Conservation (phyloP, 2,329 filamentous ascomycete genomes). For the Aaosphaeria arxii region DNA sequence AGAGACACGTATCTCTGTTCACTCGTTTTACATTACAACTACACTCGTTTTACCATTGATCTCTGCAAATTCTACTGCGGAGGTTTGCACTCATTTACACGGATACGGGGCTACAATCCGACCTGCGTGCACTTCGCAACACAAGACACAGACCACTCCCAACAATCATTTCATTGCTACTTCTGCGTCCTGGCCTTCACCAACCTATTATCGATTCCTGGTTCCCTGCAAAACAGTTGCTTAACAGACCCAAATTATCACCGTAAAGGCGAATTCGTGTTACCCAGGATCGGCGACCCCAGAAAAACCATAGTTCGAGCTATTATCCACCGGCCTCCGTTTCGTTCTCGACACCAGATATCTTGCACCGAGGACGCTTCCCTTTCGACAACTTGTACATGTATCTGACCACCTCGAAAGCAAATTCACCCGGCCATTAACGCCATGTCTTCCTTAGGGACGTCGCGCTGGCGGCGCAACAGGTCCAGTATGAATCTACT, state of each 20-base stretch:
- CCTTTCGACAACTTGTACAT: constrained; percentile 8
- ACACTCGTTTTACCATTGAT: constrained; percentile 23
- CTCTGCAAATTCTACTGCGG: constrained; percentile 1
- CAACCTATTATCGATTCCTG: neutral
- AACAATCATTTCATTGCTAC: too few relatives aligned
- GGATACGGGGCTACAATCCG: too few relatives aligned
- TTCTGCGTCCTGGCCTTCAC: too few relatives aligned
- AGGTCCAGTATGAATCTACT: constrained; percentile 29
- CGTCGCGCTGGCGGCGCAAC: constrained; percentile 36
- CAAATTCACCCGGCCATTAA: constrained; percentile 10
- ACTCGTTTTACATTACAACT: constrained; percentile 33
- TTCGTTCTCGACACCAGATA: constrained; percentile 3
- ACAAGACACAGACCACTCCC: too few relatives aligned
- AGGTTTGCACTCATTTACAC: neutral
- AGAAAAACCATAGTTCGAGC: constrained; percentile 5
- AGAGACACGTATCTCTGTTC: constrained; percentile 29
- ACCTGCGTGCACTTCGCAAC: too few relatives aligned
- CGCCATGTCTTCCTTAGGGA: constrained; percentile 27
- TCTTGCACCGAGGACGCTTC: constrained; percentile 1
- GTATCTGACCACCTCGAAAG: constrained; percentile 7
- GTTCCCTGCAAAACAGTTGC: constrained; percentile 1
- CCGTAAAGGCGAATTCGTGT: too few relatives aligned
- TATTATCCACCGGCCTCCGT: constrained; percentile 1
- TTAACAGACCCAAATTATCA: too few relatives aligned
- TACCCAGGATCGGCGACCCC: constrained; percentile 1